Base-by-base conservation (phyloP, 108 stramenopile species). In the Conticribra guillardii region DNA sequence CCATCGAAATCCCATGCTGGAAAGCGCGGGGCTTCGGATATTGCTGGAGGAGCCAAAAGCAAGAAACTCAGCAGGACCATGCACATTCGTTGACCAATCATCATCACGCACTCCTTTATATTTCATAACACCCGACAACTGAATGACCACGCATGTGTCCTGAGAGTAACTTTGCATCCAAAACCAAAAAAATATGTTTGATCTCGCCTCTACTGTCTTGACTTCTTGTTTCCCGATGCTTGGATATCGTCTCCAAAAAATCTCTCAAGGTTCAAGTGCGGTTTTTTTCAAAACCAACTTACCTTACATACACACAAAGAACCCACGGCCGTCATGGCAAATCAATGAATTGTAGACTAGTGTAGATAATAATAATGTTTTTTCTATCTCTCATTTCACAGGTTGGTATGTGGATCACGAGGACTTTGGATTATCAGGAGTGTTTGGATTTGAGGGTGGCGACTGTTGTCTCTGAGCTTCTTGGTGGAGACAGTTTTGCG, bases 21-120 rank as follows among this genome's bases (percentile, higher is more conserved):
- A 52, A 74, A 74, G 58, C 73, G 82, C 46, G 65, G 79, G 57
- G 79, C 77, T 37, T 53, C 78, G n/a, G 79, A 81, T 53, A 47
- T 53, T 26, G 41, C 54, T 67, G 81, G 65, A 62, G 69, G 70
- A 37, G 58, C 77, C 8, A 67, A 70, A 66, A 82, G 75, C 74
- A 83, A 72, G 54, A 83, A 85, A 45, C 70, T 85, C 55, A 76
- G 69, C 64, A 71, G 74, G 72, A 85, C 84, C 54, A 85, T 85
- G 84, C 81, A 85, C 60, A 82, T 82, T 80, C 81, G 84, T n/a
- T 84, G 60, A 74, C n/a, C n/a, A 41, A 41, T 9, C 37, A 41
- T 41, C 37, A 41, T 41, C 37, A 41, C 37, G 37, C 37, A 9
- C 37, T 41, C 37, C 11, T 41, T 11, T 9, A 9, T 9, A 17